These are phyloP conservation scores for Thraustochytrium striatum DNA, from an alignment of 352 stramenopile species.

Conservation along the genomic window DNA sequence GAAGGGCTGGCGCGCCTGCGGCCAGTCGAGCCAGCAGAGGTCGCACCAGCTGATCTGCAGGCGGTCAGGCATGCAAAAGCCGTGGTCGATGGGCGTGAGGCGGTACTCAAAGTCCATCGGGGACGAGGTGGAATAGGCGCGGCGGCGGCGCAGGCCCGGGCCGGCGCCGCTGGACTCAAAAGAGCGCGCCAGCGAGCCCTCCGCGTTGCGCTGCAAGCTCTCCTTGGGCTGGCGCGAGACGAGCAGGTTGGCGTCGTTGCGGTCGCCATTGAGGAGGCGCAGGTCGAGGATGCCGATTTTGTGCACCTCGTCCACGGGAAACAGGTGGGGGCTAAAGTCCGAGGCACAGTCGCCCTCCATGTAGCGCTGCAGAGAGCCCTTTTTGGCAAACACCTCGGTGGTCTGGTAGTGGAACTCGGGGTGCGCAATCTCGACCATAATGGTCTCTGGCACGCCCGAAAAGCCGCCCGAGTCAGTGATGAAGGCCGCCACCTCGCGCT, in stretches of 20 bases:
- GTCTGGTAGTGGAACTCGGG: conserved; percentile 65
- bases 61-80: conserved; percentile 90
- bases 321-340: conserved; percentile 13
- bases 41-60: conserved; percentile 77
- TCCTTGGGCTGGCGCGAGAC: conserved; percentile 67
- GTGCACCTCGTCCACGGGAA: conserved; percentile 76
- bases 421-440: conserved; percentile 71
- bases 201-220: conserved; percentile 54
- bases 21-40: conserved; percentile 65
- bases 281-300: conserved; percentile 98
- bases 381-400: conserved; percentile 74
- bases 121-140: background rate
- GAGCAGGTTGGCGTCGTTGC: conserved; percentile 95
- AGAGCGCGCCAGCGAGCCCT: background rate
- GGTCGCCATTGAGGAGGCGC: conserved; percentile 93
- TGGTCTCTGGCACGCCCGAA: conserved; percentile 72
- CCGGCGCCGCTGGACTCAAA: background rate
- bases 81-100: conserved; percentile 98
- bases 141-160: background rate
- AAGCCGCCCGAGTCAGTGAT: conserved; percentile 83
- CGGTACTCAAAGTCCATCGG: conserved; percentile 63
- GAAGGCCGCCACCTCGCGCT: conserved; percentile 94
- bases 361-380: conserved; percentile 95
- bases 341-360: conserved; percentile 69
- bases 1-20: conserved; percentile 63